Evolutionary conservation across 257 asterid species (phyloP), one percentile per base, ranked within the genome.

Genomic region (Echium plantagineum): DNA sequence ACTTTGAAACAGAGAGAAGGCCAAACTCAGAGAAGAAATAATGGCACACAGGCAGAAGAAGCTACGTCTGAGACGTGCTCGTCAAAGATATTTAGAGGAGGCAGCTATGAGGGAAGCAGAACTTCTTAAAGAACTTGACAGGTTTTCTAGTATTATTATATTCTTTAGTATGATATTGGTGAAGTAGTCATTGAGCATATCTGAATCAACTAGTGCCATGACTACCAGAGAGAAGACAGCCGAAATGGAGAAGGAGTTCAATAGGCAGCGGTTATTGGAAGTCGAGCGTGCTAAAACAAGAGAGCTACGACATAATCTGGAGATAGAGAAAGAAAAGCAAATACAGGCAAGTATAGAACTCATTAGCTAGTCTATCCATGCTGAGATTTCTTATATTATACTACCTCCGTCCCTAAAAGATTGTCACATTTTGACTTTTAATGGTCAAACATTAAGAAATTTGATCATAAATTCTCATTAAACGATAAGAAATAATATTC

Each of bases 321-420:
- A 91, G 47, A 74, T 91, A 72, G 98, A 91, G 90, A 91, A 81
- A 76, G 98, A 91, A 74, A 91, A 77, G 85, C 95, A 80, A 72
- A 74, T 86, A 49, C 98, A 91, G 95, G 98, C 77, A 85, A 73
- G 85, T 28, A 65, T 20, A 63, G 60, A 59, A 66, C 32, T 66
- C 63, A 55, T 73, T 49, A 9, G 30, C 4, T 16, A n/a, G 21
- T n/a, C 15, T 35, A 13, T 68, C 9, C 16, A 47, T 62, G 56
- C 47, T 48, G n/a, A 62, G n/a, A 20, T 21, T 31, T 24, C 26
- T n/a, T n/a, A n/a, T n/a, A n/a, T n/a, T n/a, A n/a, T n/a, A n/a
- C n/a, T n/a, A n/a, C n/a, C n/a, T n/a, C n/a, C n/a, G n/a, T n/a
- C n/a, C n/a, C n/a, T n/a, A n/a, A n/a, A n/a, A n/a, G n/a, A n/a